Base-by-base conservation (phyloP, 805 yeast genomes). In the Cyberlindnera euphorbiae region DNA sequence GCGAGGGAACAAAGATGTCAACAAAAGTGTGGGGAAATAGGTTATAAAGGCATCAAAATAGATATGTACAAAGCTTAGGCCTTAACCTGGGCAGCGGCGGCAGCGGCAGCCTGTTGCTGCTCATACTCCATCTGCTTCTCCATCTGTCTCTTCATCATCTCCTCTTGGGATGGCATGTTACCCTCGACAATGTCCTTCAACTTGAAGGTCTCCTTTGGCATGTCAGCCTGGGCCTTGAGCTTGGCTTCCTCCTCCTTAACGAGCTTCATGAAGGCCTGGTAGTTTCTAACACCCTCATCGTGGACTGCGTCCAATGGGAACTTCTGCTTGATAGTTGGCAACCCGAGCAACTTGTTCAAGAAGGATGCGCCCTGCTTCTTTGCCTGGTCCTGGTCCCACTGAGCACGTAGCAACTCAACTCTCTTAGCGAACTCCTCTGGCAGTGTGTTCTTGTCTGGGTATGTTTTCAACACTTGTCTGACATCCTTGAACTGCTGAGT, bases 251-350 rank as follows among this genome's bases (percentile, higher is more conserved):
- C 94, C 66, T 89, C 96, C 53, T 82, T 86, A 50, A 88, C 71
- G 53, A 85, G 69, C 62, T 82, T 78, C 64, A 79, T 79, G 77
- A 87, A 83, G 50, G 79, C 77, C 52, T 81, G 79, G 60, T 87
- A 90, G 60, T 85, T 87, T 66, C 78, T 76, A 63, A 87, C 95
- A 51, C 96, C 96, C 58, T 85, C 90, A 58, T 87, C 94, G 59
- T 97, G 82, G 48, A 89, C 79, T 38, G 77, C 59, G 63, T 90
- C 98, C 58, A 88, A 73, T 21, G 96, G 96, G 52, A 66, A 66
- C 38, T 65, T 75, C 31, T 64, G 60, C 39, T 67, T 63, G 2
- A 64, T 52, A 6, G 69, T 52, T 30, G 81, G 75, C 28, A 79
- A 62, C 28, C 95, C 96, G 38, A 88, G 65, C 42, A 84, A 55